Conservation (phyloP, 306 rosid species). For the Glycine tomentella region DNA sequence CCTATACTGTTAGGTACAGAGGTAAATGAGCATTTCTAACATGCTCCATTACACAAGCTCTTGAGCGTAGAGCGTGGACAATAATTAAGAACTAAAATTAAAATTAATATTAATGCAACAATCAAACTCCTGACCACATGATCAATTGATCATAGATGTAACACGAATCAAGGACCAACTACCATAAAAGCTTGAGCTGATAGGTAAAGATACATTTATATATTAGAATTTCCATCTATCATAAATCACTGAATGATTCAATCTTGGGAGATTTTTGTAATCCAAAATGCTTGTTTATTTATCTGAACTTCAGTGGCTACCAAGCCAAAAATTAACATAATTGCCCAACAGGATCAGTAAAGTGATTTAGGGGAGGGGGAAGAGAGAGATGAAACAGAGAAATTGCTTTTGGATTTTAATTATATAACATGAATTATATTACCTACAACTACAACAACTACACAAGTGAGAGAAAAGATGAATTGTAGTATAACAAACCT, state of each 20-base stretch:
- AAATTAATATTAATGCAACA: not conserved
- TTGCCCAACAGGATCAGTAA: not conserved
- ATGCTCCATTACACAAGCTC: not conserved
- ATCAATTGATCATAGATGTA: slow-evolving; percentile 4
- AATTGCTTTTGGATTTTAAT: slow-evolving; percentile 1
- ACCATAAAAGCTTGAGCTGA: no score
- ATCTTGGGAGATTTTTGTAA: slow-evolving; percentile 1
- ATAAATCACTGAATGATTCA: not conserved
- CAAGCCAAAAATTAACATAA: not conserved
- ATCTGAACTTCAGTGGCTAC: slow-evolving; percentile 2
- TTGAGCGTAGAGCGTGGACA: not conserved
- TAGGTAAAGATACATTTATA: not conserved
- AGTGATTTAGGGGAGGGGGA: not conserved
- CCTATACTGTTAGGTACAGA: slow-evolving; percentile 28
- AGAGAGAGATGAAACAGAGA: not conserved
- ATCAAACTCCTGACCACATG: not conserved
- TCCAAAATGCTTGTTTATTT: slow-evolving; percentile 24
- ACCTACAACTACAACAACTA: not conserved
- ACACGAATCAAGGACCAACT: slow-evolving; percentile 11
- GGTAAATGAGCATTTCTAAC: slow-evolving; percentile 29
- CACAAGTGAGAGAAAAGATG: slow-evolving; percentile 9
- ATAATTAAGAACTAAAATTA: not conserved
- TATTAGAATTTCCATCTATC: slow-evolving; percentile 34
- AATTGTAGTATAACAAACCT: not conserved
- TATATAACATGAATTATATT: not conserved